A percentile compares a stretch with the other conserved stretches of the same genome.
phyloP scores from a whole-genome alignment of 208 protist genomes.

The Willaertia magna region DNA sequence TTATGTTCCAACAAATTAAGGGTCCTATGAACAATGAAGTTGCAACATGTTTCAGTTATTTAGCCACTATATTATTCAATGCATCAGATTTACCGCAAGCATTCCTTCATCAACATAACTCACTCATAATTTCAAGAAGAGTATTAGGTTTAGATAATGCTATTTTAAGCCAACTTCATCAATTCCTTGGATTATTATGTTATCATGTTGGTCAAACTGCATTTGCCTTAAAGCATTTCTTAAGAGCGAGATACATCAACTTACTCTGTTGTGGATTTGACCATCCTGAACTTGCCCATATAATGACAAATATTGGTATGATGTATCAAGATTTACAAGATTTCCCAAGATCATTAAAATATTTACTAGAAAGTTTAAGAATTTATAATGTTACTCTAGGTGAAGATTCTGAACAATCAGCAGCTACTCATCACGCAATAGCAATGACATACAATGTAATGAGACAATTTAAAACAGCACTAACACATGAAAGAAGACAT shows the following conservation, averaged over 20 bases:
- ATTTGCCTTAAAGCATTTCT: slow-evolving; percentile 2
- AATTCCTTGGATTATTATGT: not conserved
- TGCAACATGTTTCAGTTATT: not conserved
- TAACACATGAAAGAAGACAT: not conserved
- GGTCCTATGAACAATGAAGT: slow-evolving; percentile 12
- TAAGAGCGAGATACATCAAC: not conserved
- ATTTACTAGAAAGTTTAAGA: not conserved
- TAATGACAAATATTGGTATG: not conserved
- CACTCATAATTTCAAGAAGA: not conserved
- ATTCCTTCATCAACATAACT: not conserved
- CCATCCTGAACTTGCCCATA: not conserved
- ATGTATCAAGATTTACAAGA: slow-evolving; percentile 10
- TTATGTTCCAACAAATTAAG: slow-evolving; percentile 10
- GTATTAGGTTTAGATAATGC: not conserved
- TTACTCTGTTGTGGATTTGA: not conserved
- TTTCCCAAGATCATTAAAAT: not conserved
- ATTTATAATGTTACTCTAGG: not conserved
- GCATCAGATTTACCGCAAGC: not conserved
- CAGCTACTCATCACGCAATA: not conserved
- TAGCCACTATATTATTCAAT: not conserved
- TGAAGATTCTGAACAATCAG: not conserved
- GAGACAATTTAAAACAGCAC: not conserved
- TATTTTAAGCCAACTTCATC: not conserved
- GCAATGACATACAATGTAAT: not conserved
- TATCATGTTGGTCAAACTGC: not conserved